A percentile compares a stretch with the other conserved stretches of the same genome.
phyloP scores from a whole-genome alignment of 305 asterid genomes.

The Fraxinus angustifolia region DNA sequence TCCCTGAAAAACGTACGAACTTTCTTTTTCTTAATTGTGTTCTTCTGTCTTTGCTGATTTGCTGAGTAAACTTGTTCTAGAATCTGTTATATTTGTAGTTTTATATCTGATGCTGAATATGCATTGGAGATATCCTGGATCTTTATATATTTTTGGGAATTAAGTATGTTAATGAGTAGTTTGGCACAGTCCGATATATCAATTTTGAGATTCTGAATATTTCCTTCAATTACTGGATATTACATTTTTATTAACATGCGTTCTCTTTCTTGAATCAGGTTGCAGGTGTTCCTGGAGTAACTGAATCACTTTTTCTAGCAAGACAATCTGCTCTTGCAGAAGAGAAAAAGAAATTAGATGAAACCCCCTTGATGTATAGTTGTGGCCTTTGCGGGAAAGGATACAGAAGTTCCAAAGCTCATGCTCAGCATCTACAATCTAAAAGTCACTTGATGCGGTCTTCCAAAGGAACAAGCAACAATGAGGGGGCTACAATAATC shows the following conservation, averaged over 20 bases:
- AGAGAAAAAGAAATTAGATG: constrained; percentile 54
- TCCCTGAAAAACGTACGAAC: neutral
- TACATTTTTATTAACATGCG: neutral
- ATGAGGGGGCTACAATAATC: constrained; percentile 51
- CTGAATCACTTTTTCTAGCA: constrained; percentile 72
- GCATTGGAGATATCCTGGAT: neutral
- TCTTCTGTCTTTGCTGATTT: constrained; percentile 2
- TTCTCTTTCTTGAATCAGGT: constrained; percentile 41
- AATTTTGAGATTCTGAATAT: neutral
- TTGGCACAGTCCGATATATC: neutral
- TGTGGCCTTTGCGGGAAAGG: constrained; percentile 84
- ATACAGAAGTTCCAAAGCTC: constrained; percentile 84
- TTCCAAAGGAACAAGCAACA: constrained; percentile 39
- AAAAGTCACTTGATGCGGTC: constrained; percentile 63
- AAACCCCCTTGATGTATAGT: constrained; percentile 70
- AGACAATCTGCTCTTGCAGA: constrained; percentile 80
- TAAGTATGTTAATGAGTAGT: neutral
- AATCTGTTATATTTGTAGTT: neutral
- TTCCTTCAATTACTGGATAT: neutral
- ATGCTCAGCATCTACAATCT: constrained; percentile 82
- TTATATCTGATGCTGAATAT: neutral
- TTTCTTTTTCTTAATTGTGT: neutral
- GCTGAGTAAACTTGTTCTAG: constrained; percentile 13
- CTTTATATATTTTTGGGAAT: neutral
- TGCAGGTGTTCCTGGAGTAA: constrained; percentile 99